Conservation (phyloP, 2,329 filamentous ascomycete genomes). For the Exophiala bonariae region DNA sequence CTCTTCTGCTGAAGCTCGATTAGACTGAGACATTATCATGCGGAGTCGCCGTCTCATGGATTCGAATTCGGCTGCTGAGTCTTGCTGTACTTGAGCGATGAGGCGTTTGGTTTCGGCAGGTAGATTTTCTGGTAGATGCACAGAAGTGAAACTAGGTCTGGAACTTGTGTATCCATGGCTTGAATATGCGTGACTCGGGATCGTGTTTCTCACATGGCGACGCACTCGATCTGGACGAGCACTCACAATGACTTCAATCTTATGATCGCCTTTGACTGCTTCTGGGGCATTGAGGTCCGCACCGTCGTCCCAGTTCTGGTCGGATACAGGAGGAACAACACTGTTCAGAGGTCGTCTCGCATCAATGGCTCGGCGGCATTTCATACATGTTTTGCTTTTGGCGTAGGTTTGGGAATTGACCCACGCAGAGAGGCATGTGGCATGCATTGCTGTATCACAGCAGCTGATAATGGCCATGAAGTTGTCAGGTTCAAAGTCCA, state of each 20-base stretch:
- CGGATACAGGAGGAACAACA: constrained; percentile 21
- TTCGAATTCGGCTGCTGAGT: constrained; percentile 9
- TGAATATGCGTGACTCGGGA: no score
- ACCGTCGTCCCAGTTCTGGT: constrained; percentile 23
- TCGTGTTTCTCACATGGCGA: constrained; percentile 5
- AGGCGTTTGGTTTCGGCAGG: constrained; percentile 6
- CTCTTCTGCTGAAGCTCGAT: no score
- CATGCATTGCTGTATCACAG: constrained; percentile 24
- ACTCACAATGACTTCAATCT: constrained; percentile 21
- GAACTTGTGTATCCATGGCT: constrained; percentile 2
- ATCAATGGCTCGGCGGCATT: constrained; percentile 23
- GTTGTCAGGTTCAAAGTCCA: constrained; percentile 23
- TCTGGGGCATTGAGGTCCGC: constrained; percentile 21
- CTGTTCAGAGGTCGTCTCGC: constrained; percentile 20
- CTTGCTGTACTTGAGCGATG: constrained; percentile 10
- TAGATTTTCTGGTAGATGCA: constrained; percentile 6
- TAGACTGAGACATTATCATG: no score
- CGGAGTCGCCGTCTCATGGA: constrained; percentile 5
- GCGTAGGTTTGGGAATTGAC: constrained; percentile 22
- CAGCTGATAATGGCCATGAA: constrained; percentile 24
- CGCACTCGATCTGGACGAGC: constrained; percentile 16
- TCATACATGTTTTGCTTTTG: constrained; percentile 23
- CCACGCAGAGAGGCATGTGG: constrained; percentile 24
- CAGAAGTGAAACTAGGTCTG: constrained; percentile 1
- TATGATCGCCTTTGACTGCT: constrained; percentile 15